Base-by-base conservation (phyloP, 2,329 filamentous ascomycete genomes). In the Exophiala spinifera region DNA sequence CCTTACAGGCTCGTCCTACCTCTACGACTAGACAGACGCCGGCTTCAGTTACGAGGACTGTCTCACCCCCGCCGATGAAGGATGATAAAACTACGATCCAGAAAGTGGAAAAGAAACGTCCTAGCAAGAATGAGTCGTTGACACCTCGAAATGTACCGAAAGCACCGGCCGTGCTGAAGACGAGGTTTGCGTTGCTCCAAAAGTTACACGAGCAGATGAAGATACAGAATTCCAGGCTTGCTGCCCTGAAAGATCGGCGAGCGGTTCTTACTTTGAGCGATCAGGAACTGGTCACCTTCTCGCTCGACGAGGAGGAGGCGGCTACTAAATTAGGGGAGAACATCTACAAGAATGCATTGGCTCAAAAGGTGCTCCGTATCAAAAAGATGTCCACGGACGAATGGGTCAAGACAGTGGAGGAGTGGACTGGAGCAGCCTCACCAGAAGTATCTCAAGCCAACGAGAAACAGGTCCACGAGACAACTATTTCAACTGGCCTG, bases 271-370 rank as follows among this genome's bases (percentile, higher is more conserved):
- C 72, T n/a, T 57, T 78, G 6, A 71, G 67, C 6, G 55, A 70
- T 1, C 67, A 77, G 51, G 73, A 79, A 60, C 62, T 78, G 34
- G 64, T 76, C 20, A 70, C 66, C 13, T 73, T 76, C 70, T 72
- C 75, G 11, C 58, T 76, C n/a, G 72, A 79, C 48, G 84, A 91
- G 56, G 95, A 99, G 72, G 81, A 81, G 33, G 75, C 83, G 6
- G 91, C 91, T 1, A 56, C 49, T 1, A 60, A 51, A 21, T 42
- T 61, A 13, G 77, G 76, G 11, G 83, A 85, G 14, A 86, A 79
- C 0, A 83, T 97, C 23, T 99, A 99, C 66, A 76, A 80, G 6
- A 96, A 95, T 64, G 76, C 91, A 21, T 83, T 97, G 69, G 95
- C 91, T 67, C 88, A 90, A 61, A 84, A 84, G 31, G 86, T 97